Conservation (phyloP, 108 stramenopile species). For the Cyclotella baltica region DNA sequence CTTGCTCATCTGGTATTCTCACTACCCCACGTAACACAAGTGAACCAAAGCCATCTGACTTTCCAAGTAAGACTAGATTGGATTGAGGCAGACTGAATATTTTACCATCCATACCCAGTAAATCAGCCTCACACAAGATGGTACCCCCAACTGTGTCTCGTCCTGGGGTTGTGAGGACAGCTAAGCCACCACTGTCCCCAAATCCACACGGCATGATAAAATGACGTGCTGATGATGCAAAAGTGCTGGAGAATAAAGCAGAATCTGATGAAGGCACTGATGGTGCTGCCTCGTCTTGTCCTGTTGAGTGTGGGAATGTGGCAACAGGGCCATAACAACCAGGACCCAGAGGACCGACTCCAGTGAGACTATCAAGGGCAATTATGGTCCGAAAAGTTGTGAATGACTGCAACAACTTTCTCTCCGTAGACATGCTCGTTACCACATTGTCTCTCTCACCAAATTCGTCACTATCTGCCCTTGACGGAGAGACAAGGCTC, state of each 20-base stretch:
- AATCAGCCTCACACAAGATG: conserved; percentile 77
- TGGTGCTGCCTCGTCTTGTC: conserved; percentile 22
- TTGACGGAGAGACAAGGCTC: conserved; percentile 58
- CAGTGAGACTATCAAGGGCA: conserved; percentile 78
- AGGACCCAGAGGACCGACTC: conserved; percentile 81
- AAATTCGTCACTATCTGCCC: conserved; percentile 59
- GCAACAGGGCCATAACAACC: conserved; percentile 76
- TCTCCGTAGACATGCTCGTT: background rate
- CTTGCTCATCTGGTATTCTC: conserved; percentile 12
- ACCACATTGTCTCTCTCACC: conserved; percentile 15
- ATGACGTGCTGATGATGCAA: conserved; percentile 52
- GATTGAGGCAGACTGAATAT: conserved; percentile 68
- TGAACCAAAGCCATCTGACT: conserved; percentile 34
- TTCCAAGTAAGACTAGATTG: conserved; percentile 67
- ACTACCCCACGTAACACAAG: conserved; percentile 43
- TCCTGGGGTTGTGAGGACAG: conserved; percentile 73
- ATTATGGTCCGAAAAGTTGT: conserved; percentile 57
- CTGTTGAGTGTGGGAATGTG: conserved; percentile 32
- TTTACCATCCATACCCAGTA: conserved; percentile 51
- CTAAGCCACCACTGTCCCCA: conserved; percentile 83
- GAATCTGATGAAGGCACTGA: conserved; percentile 1
- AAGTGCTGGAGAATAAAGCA: conserved; percentile 33
- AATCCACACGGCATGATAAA: conserved; percentile 84
- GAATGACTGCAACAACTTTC: conserved; percentile 30
- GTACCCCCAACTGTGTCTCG: conserved; percentile 65